Base-by-base conservation (phyloP, 1,284 basidiomycete genomes). In the Boletus semigastroideus region DNA sequence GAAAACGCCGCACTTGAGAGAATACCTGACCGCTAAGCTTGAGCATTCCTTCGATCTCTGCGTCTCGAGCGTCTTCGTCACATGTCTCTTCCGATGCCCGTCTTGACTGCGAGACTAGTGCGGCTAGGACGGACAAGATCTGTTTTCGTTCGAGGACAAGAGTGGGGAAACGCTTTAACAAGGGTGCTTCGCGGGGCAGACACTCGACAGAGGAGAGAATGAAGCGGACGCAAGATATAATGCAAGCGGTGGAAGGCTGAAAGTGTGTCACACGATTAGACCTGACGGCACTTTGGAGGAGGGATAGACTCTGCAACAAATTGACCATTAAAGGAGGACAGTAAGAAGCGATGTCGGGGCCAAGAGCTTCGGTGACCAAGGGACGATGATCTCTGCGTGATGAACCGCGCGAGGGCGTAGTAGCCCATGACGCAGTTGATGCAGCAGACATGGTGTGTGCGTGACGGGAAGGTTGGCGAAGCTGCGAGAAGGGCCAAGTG, bases 181-280 rank as follows among this genome's bases (percentile, higher is more conserved):
- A 72, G 0, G 79, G 76, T 1, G 92, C 88, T 55, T 96, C 92
- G 52, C 92, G 88, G 33, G 86, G 85, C 25, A 98, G 77, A 57
- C 94, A 97, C 55, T 91, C 91, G 13, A 93, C 88, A 11, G 89
- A 83, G 25, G 86, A 83, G 38, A 99, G 79, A 16, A 96, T 86
- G 22, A 87, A 84, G n/a, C 96, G 89, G 36, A 99, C 93, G 49
- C 92, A 92, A 4, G 93, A 94, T 61, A 99, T 96, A 59, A 98
- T 90, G 65, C 88, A 94, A 8, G 88, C 88, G 2, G 89, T 87
- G 3, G 88, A 86, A 17, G 89, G 88, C 63, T 90, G 87, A 62
- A 90, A 94, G 70, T 94, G 92, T 1, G 84, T 73, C n/a, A 84
- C 73, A 28, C 91, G 83, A 58, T 86, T 85, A 27, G 84, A 78